A percentile compares a stretch with the other conserved stretches of the same genome.
Conservation (phyloP, 2,329 filamentous ascomycete species). For the Zasmidium angulare region DNA sequence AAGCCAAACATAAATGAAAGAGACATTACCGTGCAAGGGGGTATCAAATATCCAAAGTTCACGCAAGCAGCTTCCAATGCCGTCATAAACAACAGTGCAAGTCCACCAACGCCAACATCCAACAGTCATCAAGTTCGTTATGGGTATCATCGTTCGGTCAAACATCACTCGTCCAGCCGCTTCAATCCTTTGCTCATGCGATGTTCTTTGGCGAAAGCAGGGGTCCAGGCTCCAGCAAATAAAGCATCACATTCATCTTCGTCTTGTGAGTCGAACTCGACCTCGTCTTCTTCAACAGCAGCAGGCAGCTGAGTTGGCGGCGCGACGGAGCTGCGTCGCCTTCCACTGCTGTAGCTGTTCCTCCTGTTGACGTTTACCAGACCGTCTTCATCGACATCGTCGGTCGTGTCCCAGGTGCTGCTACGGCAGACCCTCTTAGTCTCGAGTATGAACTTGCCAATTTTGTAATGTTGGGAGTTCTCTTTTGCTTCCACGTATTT, state of each 20-base stretch:
- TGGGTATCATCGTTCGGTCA: not conserved
- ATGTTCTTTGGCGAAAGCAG: conserved; percentile 51
- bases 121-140: not conserved
- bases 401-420: conserved; percentile 53
- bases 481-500: conserved; percentile 65
- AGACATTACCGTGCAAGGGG: not conserved
- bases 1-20: not conserved
- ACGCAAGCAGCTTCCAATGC: too few species aligned
- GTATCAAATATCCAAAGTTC: not conserved
- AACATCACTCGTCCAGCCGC: conserved; percentile 3
- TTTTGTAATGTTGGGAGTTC: conserved; percentile 62
- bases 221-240: conserved; percentile 62
- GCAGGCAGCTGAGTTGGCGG: conserved; percentile 24
- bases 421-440: conserved; percentile 55
- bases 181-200: conserved; percentile 35
- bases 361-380: conserved; percentile 13
- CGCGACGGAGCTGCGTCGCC: conserved; percentile 47
- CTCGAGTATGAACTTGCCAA: conserved; percentile 67
- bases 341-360: conserved; percentile 47
- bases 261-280: conserved; percentile 64
- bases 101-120: not conserved
- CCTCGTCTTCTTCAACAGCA: conserved; percentile 25
- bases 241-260: conserved; percentile 67
- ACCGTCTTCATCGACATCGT: conserved; percentile 25
- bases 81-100: too few species aligned